phyloP scores from a whole-genome alignment of 345 rosid genomes.

The Raphanus raphanistrum region DNA sequence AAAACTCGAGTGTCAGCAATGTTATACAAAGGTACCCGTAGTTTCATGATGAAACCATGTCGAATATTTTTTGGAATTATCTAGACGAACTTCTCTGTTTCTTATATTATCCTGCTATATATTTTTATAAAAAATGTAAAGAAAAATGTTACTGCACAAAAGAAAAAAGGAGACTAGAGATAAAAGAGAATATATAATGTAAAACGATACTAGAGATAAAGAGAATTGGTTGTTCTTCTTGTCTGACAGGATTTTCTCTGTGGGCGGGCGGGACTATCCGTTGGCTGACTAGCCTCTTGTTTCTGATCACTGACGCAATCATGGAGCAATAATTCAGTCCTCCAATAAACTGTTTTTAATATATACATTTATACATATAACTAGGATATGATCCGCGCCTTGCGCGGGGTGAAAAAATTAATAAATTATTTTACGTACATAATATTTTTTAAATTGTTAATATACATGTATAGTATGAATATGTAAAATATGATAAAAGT shows the following conservation, averaged over 20 bases:
- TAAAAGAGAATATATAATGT: background rate
- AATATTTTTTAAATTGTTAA: too few species aligned
- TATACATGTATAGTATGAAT: too few species aligned
- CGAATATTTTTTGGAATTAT: background rate
- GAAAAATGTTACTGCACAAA: background rate
- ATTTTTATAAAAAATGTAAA: background rate
- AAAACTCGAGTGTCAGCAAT: slow-evolving; percentile 20
- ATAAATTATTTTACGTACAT: too few species aligned
- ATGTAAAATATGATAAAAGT: too few species aligned
- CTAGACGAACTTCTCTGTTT: background rate
- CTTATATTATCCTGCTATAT: background rate
- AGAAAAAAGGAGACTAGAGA: background rate
- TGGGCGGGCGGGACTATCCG: slow-evolving; percentile 22
- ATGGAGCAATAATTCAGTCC: background rate
- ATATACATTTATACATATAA: background rate
- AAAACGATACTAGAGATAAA: background rate
- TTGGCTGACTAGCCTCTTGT: slow-evolving; percentile 22
- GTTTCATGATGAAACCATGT: slow-evolving; percentile 32
- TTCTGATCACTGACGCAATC: background rate
- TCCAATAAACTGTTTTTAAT: background rate
- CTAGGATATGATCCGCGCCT: too few species aligned
- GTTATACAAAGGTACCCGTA: slow-evolving; percentile 17
- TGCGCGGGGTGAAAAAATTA: too few species aligned
- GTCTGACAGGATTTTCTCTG: slow-evolving; percentile 2
- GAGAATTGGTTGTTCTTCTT: background rate